Evolutionary conservation across 2,329 filamentous ascomycete genomes (phyloP).

Genomic region (Zarea fungicola): DNA sequence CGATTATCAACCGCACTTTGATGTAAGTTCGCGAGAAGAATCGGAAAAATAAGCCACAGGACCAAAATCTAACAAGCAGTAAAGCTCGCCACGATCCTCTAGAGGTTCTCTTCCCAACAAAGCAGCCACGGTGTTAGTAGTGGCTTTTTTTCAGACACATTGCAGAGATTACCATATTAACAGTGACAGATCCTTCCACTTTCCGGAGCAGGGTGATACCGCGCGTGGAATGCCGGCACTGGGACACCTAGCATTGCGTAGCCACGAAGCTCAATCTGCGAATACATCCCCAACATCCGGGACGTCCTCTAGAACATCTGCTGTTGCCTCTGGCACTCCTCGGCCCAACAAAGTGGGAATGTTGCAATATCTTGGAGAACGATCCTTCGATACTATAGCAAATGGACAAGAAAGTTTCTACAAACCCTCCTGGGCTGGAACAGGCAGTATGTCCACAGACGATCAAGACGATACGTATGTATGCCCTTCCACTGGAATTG

Average conservation of each 20-base stretch:
- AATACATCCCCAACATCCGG: conserved; percentile 42
- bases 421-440: no score
- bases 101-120: neutral
- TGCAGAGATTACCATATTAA: no score
- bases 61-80: neutral
- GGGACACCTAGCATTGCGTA: conserved; percentile 42
- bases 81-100: conserved; percentile 9
- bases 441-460: no score
- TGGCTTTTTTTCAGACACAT: no score
- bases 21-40: conserved; percentile 2
- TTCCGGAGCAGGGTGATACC: conserved; percentile 21
- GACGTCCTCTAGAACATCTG: no score
- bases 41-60: neutral
- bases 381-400: no score
- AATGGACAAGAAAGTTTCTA: no score
- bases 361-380: no score
- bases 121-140: neutral
- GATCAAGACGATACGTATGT: no score
- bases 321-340: no score
- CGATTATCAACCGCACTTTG: neutral
- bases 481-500: no score
- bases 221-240: conserved; percentile 16
- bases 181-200: conserved; percentile 25
- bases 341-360: no score
- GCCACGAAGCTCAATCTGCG: conserved; percentile 48